Evolutionary conservation across 495 filamentous ascomycete genomes (phyloP), one percentile per base, ranked within the genome.

Genomic region (Tuber magnatum): DNA sequence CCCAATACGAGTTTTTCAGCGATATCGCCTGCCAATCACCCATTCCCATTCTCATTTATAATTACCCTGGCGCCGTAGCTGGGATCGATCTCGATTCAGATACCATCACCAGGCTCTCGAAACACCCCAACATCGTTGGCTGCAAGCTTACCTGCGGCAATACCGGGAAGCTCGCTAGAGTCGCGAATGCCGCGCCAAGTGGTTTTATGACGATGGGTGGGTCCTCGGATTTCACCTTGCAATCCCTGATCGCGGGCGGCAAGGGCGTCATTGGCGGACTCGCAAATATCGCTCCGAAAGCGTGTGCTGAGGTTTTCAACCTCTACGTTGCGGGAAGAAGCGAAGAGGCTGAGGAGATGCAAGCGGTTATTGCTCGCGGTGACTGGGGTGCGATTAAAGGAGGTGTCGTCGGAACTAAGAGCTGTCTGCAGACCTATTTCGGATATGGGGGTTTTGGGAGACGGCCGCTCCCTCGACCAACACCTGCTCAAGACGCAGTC

Each of bases 81-180:
- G 94, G 94, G 20, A 85, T 95, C 73, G 94, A 97, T 81, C 89
- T 97, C 69, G 90, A 87, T 72, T 95, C 92, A 0, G 93, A 97
- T 80, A 86, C 89, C 76, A 92, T 97, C 82, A 86, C 91, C 71
- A 84, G 89, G 72, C 88, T 97, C 32, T 84, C 93, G 5, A 83
- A 89, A 77, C 93, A 97, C 83, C 88, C 90, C 79, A 97, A 97
- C 81, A 94, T 97, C 80, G 89, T 93, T 73, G 94, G 94, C 71
- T 91, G 91, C 82, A 97, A 97, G 86, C 87, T 97, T 71, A 97
- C 94, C 7, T 97, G 94, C 83, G 94, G 93, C 70, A 97, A 97
- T 84, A 97, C 94, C 28, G 94, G 94, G 73, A 97, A 97, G 84
- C 86, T 97, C 71, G 90, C 89, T 80, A 89, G 94, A 74, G 88